Conservation (phyloP, 805 yeast genomes). For the Saccharomycopsis synnaedendra region DNA sequence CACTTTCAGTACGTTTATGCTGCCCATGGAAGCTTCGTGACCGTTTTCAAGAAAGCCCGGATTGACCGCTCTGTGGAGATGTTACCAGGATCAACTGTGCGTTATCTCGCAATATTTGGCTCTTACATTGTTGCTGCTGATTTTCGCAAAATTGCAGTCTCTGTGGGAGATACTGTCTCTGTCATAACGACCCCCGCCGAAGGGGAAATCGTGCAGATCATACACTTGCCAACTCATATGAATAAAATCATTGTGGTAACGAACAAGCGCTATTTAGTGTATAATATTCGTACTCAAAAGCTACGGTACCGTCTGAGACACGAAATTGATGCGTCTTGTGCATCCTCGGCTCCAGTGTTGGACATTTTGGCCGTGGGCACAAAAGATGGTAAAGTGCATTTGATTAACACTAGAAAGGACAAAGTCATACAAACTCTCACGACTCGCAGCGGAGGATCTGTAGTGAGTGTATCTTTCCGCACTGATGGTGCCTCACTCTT, state of each 20-base stretch:
- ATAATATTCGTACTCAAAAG: conserved; percentile 72
- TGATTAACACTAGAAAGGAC: conserved; percentile 62
- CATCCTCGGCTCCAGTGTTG: conserved; percentile 64
- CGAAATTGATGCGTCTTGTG: conserved; percentile 11
- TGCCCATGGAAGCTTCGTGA: conserved; percentile 58
- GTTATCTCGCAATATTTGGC: conserved; percentile 40
- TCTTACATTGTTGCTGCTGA: conserved; percentile 53
- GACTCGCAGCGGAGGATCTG: conserved; percentile 26
- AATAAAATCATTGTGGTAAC: conserved; percentile 87
- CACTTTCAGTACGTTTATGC: conserved; percentile 81
- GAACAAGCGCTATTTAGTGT: conserved; percentile 43
- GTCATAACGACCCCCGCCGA: no score
- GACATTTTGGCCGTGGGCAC: conserved; percentile 77
- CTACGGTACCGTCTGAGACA: conserved; percentile 42
- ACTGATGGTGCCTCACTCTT: conserved; percentile 83
- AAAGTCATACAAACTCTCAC: conserved; percentile 31
- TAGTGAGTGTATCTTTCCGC: conserved; percentile 66
- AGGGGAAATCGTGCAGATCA: conserved; percentile 56
- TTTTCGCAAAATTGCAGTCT: conserved; percentile 42
- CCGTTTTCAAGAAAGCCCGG: conserved; percentile 71
- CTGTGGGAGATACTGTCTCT: conserved; percentile 39
- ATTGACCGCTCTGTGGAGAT: conserved; percentile 17
- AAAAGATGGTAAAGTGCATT: conserved; percentile 48
- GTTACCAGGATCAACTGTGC: not conserved
- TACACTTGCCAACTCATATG: conserved; percentile 85